Conservation (phyloP, 345 rosid genomes). For the Syzygium jambos region DNA sequence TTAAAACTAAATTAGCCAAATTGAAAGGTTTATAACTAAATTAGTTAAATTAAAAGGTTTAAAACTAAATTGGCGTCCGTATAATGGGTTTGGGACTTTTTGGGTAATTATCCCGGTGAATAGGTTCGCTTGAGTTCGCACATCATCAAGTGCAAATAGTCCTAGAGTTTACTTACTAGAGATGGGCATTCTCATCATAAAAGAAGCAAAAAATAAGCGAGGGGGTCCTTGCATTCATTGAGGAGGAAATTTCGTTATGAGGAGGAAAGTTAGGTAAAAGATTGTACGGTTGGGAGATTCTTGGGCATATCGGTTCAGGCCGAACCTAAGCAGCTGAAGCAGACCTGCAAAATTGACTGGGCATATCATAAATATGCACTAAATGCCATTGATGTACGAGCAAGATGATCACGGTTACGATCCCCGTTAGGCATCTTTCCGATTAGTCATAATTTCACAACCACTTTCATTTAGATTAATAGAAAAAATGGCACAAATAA, state of each 20-base stretch:
- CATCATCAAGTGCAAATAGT: neutral
- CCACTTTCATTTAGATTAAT: neutral
- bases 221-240: neutral
- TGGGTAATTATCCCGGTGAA: neutral
- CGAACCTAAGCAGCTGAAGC: no score
- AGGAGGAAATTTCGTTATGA: neutral
- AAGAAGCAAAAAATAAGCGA: neutral
- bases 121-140: neutral
- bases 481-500: no score
- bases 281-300: neutral
- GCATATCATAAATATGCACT: no score
- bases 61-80: no score
- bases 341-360: no score
- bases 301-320: no score
- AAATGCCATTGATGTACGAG: neutral
- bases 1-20: no score
- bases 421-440: neutral
- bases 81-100: no score
- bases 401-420: neutral
- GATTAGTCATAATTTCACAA: neutral
- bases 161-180: neutral
- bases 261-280: neutral
- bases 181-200: neutral
- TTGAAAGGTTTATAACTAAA: no score
- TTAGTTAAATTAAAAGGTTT: rapidly evolving